These are phyloP conservation scores for Volvox reticuliferus DNA, from an alignment of 139 green algal genomes.

Conservation along the genomic window DNA sequence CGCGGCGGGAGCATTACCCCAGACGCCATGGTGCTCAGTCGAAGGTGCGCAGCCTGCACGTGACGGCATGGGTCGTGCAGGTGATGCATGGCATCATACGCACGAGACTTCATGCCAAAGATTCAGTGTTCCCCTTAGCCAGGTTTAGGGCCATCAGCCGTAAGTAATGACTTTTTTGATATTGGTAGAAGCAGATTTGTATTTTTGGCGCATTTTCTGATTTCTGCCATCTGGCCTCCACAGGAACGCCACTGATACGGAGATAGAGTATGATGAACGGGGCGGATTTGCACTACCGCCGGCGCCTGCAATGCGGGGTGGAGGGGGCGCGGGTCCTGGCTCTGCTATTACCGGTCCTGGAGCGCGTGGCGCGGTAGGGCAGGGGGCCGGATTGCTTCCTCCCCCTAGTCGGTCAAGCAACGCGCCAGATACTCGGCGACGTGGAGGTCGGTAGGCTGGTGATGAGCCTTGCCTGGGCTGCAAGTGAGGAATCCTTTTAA, in stretches of 20 bases:
- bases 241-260: not conserved
- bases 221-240: too few species aligned
- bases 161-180: too few species aligned
- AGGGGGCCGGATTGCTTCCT: not conserved
- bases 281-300: conserved; percentile 37
- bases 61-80: too few species aligned
- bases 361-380: not conserved
- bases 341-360: too few species aligned
- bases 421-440: not conserved
- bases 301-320: not conserved
- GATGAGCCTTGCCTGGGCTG: not conserved
- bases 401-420: not conserved
- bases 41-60: not conserved
- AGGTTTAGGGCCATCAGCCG: too few species aligned
- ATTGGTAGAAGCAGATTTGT: too few species aligned
- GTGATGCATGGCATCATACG: too few species aligned
- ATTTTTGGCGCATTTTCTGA: too few species aligned
- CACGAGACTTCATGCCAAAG: too few species aligned
- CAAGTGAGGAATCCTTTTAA: too few species aligned
- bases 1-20: not conserved
- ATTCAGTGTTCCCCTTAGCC: too few species aligned
- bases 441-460: not conserved
- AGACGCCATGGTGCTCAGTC: not conserved
- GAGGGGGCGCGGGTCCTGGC: not conserved
- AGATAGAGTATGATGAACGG: conserved; percentile 39